These are phyloP conservation scores for Acrasis kona DNA, from an alignment of 78 protist genomes.

Conservation along the genomic window DNA sequence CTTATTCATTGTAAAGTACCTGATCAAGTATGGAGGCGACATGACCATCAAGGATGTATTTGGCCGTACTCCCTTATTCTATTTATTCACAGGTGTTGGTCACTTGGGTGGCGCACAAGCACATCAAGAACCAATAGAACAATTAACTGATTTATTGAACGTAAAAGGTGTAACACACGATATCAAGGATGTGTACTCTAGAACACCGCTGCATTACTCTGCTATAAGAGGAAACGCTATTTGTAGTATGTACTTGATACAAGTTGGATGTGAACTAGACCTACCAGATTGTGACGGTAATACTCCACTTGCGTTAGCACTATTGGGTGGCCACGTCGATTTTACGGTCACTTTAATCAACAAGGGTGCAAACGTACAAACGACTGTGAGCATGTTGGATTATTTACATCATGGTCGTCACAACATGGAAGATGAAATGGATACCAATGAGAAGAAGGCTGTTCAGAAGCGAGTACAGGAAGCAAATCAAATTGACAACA, in stretches of 20 bases:
- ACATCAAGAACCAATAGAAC: no score
- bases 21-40: not conserved
- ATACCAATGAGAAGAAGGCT: no score
- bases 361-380: not conserved
- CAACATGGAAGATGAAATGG: no score
- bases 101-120: not conserved
- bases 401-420: no score
- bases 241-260: constrained; percentile 6
- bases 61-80: not conserved
- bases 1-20: no score
- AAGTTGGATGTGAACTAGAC: not conserved
- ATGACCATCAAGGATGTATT: not conserved
- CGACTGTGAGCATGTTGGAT: not conserved
- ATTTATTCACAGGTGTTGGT: not conserved
- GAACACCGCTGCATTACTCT: constrained; percentile 18
- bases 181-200: not conserved
- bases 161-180: no score
- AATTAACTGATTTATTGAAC: no score
- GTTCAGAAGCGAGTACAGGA: no score
- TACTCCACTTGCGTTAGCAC: constrained; percentile 11
- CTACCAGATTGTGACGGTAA: constrained; percentile 4
- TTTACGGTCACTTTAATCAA: not conserved
- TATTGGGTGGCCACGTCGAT: not conserved
- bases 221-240: not conserved
- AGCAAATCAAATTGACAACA: no score